phyloP scores from a whole-genome alignment of 2,329 filamentous ascomycete genomes.

The Talaromyces sp. region DNA sequence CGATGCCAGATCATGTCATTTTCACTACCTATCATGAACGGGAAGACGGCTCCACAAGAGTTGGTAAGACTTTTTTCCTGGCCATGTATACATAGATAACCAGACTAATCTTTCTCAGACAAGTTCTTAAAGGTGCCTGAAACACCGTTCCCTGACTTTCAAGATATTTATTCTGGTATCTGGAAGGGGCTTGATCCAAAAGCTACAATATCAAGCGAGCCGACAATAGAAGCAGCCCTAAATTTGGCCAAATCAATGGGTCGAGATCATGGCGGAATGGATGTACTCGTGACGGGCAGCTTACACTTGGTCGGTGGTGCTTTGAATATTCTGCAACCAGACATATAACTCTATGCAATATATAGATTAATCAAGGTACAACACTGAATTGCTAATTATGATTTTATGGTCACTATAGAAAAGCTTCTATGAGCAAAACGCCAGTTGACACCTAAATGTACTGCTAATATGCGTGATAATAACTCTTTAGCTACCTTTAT shows the following conservation, averaged over 20 bases:
- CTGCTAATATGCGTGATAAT: too few relatives aligned
- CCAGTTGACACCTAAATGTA: too few relatives aligned
- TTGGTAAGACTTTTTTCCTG: constrained; percentile 13
- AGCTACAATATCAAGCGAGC: constrained; percentile 15
- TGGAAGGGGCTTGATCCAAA: constrained; percentile 20
- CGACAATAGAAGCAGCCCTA: constrained; percentile 23
- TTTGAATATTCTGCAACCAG: constrained; percentile 17
- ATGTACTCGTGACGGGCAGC: constrained; percentile 22
- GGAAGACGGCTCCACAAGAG: constrained; percentile 18
- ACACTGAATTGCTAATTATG: too few relatives aligned
- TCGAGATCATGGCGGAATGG: constrained; percentile 14
- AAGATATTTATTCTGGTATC: constrained; percentile 17
- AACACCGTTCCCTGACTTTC: constrained; percentile 17
- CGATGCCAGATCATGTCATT: constrained; percentile 21
- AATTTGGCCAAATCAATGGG: constrained; percentile 17
- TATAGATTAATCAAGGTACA: too few relatives aligned
- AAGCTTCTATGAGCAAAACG: too few relatives aligned
- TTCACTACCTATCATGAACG: constrained; percentile 26
- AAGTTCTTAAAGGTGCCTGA: constrained; percentile 15
- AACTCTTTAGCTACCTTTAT: too few relatives aligned
- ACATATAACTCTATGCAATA: background rate
- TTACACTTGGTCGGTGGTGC: constrained; percentile 22
- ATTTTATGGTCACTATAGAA: too few relatives aligned
- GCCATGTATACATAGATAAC: constrained; percentile 8
- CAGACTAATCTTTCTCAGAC: constrained; percentile 11